Evolutionary conservation across 169 alveolate genomes (phyloP).

Genomic region (Perkinsus olseni): DNA sequence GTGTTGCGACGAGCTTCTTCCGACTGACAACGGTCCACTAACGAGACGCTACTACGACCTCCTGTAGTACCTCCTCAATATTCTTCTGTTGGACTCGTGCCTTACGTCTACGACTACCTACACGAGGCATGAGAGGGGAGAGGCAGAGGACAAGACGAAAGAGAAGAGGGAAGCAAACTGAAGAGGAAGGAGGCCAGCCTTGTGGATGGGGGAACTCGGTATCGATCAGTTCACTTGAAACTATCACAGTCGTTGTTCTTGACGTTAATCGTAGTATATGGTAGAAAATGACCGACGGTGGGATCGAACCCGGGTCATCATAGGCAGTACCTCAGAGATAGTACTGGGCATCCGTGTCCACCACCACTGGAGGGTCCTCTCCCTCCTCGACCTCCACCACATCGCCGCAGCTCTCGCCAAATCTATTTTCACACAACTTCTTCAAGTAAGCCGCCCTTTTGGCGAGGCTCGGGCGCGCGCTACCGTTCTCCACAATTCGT

Average conservation of each 20-base stretch:
- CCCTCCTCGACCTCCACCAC: constrained; percentile 14
- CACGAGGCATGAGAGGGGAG: neutral
- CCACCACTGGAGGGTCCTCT: constrained; percentile 24
- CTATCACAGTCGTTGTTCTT: neutral
- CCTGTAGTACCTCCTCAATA: neutral
- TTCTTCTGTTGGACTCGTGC: neutral
- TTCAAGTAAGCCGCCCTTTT: constrained; percentile 16
- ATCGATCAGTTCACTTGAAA: neutral
- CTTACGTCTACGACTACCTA: neutral
- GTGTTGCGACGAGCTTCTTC: neutral
- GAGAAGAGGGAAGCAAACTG: neutral
- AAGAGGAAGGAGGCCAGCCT: neutral
- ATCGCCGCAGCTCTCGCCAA: neutral
- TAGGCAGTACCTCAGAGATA: neutral
- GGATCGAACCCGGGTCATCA: neutral
- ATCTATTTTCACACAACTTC: neutral
- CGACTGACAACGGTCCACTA: neutral
- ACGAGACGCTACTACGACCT: neutral
- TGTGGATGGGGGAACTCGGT: neutral
- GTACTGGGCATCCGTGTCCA: neutral
- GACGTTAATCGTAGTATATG: neutral
- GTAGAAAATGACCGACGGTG: neutral
- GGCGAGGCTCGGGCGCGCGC: neutral
- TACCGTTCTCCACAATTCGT: constrained; percentile 2
- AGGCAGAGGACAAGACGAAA: neutral